Evolutionary conservation across 805 yeast species (phyloP).

Genomic region (Jamesozyma spencerorum): DNA sequence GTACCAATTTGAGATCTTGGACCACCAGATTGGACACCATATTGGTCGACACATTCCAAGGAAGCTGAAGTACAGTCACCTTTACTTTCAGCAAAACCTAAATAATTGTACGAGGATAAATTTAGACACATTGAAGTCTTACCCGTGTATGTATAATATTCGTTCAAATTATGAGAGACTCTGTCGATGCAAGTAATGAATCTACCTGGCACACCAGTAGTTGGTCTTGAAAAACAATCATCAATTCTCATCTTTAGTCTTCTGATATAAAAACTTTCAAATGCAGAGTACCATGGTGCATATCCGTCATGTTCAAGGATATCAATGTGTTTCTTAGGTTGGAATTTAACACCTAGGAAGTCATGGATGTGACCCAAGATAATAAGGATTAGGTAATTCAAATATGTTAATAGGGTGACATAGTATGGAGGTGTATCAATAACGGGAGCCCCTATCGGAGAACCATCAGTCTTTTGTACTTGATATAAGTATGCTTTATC

Average conservation of each 20-base stretch:
- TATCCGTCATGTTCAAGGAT: slow-evolving; percentile 75
- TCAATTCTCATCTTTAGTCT: slow-evolving; percentile 84
- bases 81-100: slow-evolving; percentile 93
- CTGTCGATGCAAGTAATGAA: slow-evolving; percentile 75
- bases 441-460: slow-evolving; percentile 51
- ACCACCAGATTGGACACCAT: slow-evolving; percentile 74
- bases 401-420: slow-evolving; percentile 70
- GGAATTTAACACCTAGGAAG: slow-evolving; percentile 69
- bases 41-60: slow-evolving; percentile 47
- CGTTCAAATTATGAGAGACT: slow-evolving; percentile 52
- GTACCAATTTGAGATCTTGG: slow-evolving; percentile 71
- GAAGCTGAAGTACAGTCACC: slow-evolving; percentile 86
- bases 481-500: slow-evolving; percentile 55
- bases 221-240: slow-evolving; percentile 92
- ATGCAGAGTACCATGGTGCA: slow-evolving; percentile 92
- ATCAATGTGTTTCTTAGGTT: slow-evolving; percentile 54
- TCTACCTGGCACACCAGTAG: slow-evolving; percentile 97
- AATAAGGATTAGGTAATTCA: slow-evolving; percentile 75
- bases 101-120: slow-evolving; percentile 82
- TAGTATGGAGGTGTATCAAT: slow-evolving; percentile 81
- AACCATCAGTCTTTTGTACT: slow-evolving; percentile 46
- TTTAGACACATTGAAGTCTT: slow-evolving; percentile 70
- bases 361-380: slow-evolving; percentile 87
- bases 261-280: slow-evolving; percentile 88
- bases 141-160: slow-evolving; percentile 66